Conservation (phyloP, 768 basidiomycete species). For the Crassisporium funariophilum region DNA sequence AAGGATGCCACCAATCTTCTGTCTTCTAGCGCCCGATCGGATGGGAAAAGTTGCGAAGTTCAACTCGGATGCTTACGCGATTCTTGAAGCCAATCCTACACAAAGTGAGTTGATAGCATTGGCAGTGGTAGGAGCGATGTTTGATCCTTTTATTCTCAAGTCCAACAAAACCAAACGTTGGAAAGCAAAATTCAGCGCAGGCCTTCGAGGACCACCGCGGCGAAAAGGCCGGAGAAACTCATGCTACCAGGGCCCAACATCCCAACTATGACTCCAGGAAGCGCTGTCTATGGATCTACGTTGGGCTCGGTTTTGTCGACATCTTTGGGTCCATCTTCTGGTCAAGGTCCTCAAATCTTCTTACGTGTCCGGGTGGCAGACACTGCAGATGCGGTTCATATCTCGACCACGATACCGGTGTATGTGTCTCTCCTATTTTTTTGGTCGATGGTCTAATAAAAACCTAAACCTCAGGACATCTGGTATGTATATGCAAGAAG, state of each 20-base stretch:
- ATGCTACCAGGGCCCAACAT: conserved; percentile 43
- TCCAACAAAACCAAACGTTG: conserved; percentile 76
- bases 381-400: conserved; percentile 79
- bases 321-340: conserved; percentile 68
- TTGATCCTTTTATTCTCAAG: conserved; percentile 35
- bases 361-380: conserved; percentile 82
- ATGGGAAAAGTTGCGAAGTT: conserved; percentile 86
- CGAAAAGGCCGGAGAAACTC: conserved; percentile 58
- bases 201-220: conserved; percentile 67
- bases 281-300: conserved; percentile 47
- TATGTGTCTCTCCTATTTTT: conserved; percentile 41
- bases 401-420: conserved; percentile 91
- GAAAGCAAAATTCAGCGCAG: conserved; percentile 83
- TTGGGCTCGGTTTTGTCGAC: conserved; percentile 57
- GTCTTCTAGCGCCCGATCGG: conserved; percentile 82
- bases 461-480: conserved; percentile 54
- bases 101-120: conserved; percentile 55
- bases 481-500: conserved; percentile 97
- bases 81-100: conserved; percentile 71
- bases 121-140: not conserved
- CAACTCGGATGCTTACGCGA: conserved; percentile 86
- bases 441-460: not conserved
- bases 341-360: conserved; percentile 80
- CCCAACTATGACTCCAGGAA: conserved; percentile 40
- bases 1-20: conserved; percentile 7